Conservation (phyloP, 164 flowering plant genomes). For the Nymphaea colorata region DNA sequence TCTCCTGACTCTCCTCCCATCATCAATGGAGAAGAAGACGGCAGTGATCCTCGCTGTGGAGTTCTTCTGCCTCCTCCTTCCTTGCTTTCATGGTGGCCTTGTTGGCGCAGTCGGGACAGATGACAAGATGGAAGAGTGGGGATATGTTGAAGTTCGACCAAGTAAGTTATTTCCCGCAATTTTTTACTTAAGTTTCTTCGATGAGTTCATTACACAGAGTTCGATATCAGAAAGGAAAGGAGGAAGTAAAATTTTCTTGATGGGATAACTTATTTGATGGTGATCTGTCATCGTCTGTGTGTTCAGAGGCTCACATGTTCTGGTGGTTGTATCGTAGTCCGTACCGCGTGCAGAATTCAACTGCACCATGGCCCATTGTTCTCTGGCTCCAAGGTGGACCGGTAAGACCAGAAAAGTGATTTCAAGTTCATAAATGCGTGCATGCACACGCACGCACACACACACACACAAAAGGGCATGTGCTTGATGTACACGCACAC, state of each 20-base stretch:
- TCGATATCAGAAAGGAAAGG: neutral
- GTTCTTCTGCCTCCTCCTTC: neutral
- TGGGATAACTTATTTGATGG: neutral
- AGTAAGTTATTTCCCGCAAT: conserved; percentile 12
- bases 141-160: conserved; percentile 47
- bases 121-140: conserved; percentile 50
- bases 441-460: neutral
- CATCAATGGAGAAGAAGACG: neutral
- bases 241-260: neutral
- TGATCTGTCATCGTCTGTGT: neutral
- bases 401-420: conserved; percentile 16
- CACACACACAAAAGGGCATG: neutral
- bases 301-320: conserved; percentile 46
- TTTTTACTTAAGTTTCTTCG: neutral
- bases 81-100: neutral
- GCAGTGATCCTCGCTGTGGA: neutral
- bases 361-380: conserved; percentile 39
- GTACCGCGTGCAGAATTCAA: conserved; percentile 25
- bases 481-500: neutral
- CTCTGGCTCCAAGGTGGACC: conserved; percentile 71
- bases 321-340: conserved; percentile 59
- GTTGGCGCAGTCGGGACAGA: conserved; percentile 11
- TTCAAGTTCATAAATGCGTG: neutral
- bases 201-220: neutral
- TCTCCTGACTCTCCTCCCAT: too few relatives aligned